Evolutionary conservation across 208 protist genomes (phyloP).

Genomic region (Balamuthia mandrillaris): DNA sequence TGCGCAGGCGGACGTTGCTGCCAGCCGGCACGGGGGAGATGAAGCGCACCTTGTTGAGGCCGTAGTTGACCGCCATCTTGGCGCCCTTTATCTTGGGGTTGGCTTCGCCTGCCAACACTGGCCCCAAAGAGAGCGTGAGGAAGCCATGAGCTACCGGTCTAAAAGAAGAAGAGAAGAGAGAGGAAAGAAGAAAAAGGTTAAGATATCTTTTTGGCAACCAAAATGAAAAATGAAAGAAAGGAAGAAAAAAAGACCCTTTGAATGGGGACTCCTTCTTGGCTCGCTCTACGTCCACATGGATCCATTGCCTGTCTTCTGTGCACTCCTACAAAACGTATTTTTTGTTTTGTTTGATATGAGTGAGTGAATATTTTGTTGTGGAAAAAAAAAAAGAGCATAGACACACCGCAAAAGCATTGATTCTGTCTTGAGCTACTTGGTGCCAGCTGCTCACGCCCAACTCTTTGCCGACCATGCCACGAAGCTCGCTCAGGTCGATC

Average conservation of each 20-base stretch:
- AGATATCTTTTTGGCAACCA: not conserved
- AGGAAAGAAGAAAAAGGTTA: not conserved
- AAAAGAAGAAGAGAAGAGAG: not conserved
- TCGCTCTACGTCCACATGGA: conserved; percentile 51
- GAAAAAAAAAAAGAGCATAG: not conserved
- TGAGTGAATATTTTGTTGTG: not conserved
- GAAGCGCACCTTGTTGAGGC: conserved; percentile 57
- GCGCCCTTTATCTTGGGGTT: conserved; percentile 43
- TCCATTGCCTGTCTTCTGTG: conserved; percentile 53
- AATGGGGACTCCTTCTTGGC: conserved; percentile 48
- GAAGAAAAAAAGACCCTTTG: not conserved
- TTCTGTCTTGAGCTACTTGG: not conserved
- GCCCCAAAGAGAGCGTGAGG: conserved; percentile 50
- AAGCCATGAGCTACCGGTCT: conserved; percentile 50
- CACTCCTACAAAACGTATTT: conserved; percentile 43
- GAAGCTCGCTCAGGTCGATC: too few species aligned
- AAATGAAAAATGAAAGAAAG: not conserved
- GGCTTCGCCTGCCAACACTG: conserved; percentile 45
- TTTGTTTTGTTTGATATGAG: conserved; percentile 17
- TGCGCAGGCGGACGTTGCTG: conserved; percentile 31
- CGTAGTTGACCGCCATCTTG: conserved; percentile 50
- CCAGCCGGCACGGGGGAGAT: conserved; percentile 44
- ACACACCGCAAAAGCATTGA: not conserved
- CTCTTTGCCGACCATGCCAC: conserved; percentile 55
- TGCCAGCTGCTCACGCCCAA: conserved; percentile 33